These are phyloP conservation scores for Fraxinus dipetala DNA, from an alignment of 305 asterid species.

Conservation along the genomic window DNA sequence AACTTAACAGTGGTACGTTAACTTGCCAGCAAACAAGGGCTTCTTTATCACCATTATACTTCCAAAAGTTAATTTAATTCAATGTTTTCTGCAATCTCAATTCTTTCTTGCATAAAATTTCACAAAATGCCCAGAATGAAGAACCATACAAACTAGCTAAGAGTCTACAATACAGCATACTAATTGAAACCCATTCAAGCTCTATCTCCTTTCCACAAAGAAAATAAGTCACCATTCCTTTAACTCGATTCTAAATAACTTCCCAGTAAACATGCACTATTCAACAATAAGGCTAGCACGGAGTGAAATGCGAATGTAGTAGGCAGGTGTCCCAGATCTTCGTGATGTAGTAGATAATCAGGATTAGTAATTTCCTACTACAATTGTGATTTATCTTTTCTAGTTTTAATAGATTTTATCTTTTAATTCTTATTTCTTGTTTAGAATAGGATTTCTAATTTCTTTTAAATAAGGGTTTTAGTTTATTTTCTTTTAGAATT, in stretches of 20 bases:
- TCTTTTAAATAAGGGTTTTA: no score
- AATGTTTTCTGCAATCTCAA: not conserved
- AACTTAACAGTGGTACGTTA: not conserved
- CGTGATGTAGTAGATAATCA: not conserved
- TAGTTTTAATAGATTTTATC: no score
- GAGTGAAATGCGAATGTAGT: not conserved
- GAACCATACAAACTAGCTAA: not conserved
- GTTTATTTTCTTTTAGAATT: no score
- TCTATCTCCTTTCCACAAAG: not conserved
- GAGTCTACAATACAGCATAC: not conserved
- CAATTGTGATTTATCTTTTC: no score
- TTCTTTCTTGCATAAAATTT: not conserved
- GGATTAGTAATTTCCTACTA: no score
- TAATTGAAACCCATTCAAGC: not conserved
- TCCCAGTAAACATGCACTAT: not conserved
- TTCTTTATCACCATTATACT: not conserved
- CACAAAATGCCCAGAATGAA: not conserved
- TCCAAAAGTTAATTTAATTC: not conserved
- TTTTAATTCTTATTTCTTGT: no score
- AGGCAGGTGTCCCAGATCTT: not conserved
- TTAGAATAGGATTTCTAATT: no score
- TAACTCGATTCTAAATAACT: constrained; percentile 1
- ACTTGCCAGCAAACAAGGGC: not conserved
- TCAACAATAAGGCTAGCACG: not conserved
- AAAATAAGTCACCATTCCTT: not conserved